Evolutionary conservation across 2,329 filamentous ascomycete genomes (phyloP).

Genomic region (Fusarium pilosicola): DNA sequence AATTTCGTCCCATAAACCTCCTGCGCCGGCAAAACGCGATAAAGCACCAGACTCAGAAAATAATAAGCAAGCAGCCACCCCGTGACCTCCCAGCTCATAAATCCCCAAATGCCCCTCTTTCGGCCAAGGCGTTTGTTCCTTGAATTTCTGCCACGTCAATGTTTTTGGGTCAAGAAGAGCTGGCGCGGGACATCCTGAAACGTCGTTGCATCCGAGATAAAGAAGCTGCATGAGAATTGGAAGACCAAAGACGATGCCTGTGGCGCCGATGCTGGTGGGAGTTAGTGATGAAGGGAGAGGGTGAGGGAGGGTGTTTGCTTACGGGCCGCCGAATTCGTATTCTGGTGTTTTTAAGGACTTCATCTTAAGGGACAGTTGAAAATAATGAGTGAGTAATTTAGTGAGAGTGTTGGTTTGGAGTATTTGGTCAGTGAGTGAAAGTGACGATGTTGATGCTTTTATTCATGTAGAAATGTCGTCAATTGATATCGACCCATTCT

Average conservation of each 20-base stretch:
- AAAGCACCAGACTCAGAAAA: conserved; percentile 74
- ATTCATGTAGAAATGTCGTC: not conserved
- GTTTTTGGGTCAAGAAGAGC: conserved; percentile 75
- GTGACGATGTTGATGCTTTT: not conserved
- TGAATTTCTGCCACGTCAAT: conserved; percentile 74
- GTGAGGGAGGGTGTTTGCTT: conserved; percentile 8
- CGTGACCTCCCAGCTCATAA: conserved; percentile 74
- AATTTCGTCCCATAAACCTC: conserved; percentile 75
- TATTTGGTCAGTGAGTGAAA: too few relatives aligned
- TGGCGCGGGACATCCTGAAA: conserved; percentile 85
- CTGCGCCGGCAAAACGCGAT: conserved; percentile 77
- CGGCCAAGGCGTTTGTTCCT: conserved; percentile 81
- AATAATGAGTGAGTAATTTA: not conserved
- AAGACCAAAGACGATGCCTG: conserved; percentile 78
- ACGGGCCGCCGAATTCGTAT: conserved; percentile 51
- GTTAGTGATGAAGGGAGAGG: not conserved
- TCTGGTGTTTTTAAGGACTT: not conserved
- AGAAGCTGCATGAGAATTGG: conserved; percentile 79
- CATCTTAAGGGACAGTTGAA: conserved; percentile 4
- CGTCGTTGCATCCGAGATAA: conserved; percentile 86
- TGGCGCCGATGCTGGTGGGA: conserved; percentile 71
- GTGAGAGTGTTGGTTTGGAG: not conserved
- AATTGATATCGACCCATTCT: conserved; percentile 33
- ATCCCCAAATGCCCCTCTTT: conserved; percentile 72
- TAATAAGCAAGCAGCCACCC: conserved; percentile 80